Evolutionary conservation across 169 alveolate genomes (phyloP).

Genomic region (Miamiensis avidus): DNA sequence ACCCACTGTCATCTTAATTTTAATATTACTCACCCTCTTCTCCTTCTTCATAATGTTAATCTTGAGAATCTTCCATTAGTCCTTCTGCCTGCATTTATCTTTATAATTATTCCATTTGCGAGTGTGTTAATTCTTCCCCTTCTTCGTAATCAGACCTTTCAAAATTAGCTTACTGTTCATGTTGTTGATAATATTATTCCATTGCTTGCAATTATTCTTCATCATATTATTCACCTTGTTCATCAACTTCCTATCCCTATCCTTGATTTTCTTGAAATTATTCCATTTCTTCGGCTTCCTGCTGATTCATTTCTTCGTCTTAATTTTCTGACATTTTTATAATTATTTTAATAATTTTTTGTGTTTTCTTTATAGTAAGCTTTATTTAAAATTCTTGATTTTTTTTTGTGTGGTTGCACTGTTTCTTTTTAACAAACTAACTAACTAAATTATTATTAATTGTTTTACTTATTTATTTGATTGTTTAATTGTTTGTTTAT

Average conservation of each 20-base stretch:
- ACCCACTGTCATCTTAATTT: constrained; percentile 34
- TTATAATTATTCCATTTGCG: neutral
- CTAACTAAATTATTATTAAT: no score
- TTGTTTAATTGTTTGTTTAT: no score
- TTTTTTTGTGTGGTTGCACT: neutral
- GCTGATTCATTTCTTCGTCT: neutral
- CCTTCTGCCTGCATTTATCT: neutral
- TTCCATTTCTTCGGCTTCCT: neutral
- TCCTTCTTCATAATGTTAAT: constrained; percentile 29
- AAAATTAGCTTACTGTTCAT: neutral
- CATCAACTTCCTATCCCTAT: neutral
- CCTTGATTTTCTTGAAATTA: no score
- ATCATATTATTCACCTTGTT: no score
- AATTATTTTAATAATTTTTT: no score
- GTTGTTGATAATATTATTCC: neutral
- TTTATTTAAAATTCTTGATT: neutral
- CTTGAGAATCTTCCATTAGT: neutral
- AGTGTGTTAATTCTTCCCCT: no score
- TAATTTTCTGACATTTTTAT: no score
- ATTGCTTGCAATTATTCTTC: neutral
- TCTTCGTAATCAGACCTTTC: neutral
- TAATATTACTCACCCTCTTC: constrained; percentile 50
- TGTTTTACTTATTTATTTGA: no score
- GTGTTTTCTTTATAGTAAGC: neutral
- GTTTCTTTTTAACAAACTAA: no score